Evolutionary conservation across 306 rosid genomes (phyloP).

Genomic region (Prinsepia uniflora): DNA sequence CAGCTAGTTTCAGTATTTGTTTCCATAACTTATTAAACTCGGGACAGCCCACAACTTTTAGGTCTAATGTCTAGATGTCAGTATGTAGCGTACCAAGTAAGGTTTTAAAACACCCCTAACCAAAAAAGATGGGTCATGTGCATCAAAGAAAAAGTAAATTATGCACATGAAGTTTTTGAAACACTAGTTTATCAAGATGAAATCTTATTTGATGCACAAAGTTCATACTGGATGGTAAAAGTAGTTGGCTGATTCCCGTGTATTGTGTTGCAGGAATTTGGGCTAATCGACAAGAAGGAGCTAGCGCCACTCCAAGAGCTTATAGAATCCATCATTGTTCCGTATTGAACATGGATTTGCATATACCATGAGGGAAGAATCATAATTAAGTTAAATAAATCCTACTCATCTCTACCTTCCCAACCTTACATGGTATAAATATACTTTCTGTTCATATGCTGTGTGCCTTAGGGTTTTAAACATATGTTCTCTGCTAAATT

Average conservation of each 20-base stretch:
- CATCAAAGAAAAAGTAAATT: background rate
- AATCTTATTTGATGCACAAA: background rate
- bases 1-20: too few species aligned
- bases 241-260: background rate
- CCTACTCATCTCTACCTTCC: slow-evolving; percentile 24
- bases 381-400: slow-evolving; percentile 28
- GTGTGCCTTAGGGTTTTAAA: slow-evolving; percentile 14
- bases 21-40: too few species aligned
- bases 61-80: background rate
- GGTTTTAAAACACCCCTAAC: background rate
- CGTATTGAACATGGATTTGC: slow-evolving; percentile 51
- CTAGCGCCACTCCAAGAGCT: slow-evolving; percentile 99
- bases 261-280: slow-evolving; percentile 72
- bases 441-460: slow-evolving; percentile 30
- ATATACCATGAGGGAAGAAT: slow-evolving; percentile 30
- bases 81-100: background rate
- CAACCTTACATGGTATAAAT: slow-evolving; percentile 1
- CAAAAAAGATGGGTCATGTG: background rate
- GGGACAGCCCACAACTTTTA: background rate
- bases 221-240: background rate
- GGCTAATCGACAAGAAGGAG: slow-evolving; percentile 92
- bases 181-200: background rate
- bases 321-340: slow-evolving; percentile 82
- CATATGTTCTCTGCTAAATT: background rate
- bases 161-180: background rate